phyloP scores from a whole-genome alignment of 345 rosid genomes.

The Hibiscus mutabilis region DNA sequence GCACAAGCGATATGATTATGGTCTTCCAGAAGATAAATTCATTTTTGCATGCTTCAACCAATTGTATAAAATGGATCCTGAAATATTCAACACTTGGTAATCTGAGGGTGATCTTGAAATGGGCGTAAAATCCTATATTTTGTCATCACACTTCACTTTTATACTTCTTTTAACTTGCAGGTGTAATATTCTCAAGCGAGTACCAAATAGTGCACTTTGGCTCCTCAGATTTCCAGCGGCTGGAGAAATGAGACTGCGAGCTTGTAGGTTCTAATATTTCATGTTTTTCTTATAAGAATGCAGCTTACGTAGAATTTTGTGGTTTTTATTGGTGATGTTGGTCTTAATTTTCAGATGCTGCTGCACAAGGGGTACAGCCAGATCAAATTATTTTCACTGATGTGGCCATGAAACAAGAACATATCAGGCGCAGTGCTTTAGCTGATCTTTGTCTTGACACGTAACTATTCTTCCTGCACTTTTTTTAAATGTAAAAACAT shows the following conservation, averaged over 20 bases:
- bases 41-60: conserved; percentile 99
- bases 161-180: conserved; percentile 25
- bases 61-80: conserved; percentile 99
- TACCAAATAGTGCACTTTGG: conserved; percentile 96
- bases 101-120: neutral
- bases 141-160: neutral
- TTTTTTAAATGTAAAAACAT: neutral
- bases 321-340: neutral
- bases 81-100: conserved; percentile 84
- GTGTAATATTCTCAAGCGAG: conserved; percentile 97
- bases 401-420: conserved; percentile 97
- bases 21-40: conserved; percentile 93
- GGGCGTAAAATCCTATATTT: neutral
- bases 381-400: conserved; percentile 95
- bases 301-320: neutral
- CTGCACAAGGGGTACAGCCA: conserved; percentile 72
- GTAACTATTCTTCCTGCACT: conserved; percentile 29
- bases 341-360: conserved; percentile 62
- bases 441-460: conserved; percentile 97
- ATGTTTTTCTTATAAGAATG: neutral
- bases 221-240: conserved; percentile 99
- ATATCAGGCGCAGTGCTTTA: conserved; percentile 86
- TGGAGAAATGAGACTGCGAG: conserved; percentile 86
- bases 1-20: conserved; percentile 79
- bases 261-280: conserved; percentile 43